Conservation (phyloP, 225 moss, liverwort and hornwort genomes). For the Pleurozium schreberi region DNA sequence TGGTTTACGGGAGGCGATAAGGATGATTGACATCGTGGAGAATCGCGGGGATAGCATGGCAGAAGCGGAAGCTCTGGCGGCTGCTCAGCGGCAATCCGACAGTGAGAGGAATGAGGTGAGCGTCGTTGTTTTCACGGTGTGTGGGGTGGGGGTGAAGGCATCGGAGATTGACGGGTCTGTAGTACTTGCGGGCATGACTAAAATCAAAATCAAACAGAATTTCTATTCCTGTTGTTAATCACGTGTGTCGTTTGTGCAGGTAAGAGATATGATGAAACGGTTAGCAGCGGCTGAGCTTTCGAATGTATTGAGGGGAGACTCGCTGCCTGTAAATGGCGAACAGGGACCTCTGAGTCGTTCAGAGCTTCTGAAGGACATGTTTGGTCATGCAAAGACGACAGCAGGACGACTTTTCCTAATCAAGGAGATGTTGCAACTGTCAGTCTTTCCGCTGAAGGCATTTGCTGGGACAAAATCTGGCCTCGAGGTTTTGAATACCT, state of each 20-base stretch:
- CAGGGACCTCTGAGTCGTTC: constrained; percentile 40
- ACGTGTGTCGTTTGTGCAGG: constrained; percentile 8
- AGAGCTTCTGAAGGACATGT: constrained; percentile 62
- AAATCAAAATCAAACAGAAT: not conserved
- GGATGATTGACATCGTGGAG: constrained; percentile 57
- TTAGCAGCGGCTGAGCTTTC: constrained; percentile 57
- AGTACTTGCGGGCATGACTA: not conserved
- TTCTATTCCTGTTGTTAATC: not conserved
- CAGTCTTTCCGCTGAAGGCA: constrained; percentile 36
- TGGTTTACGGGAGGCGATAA: constrained; percentile 54
- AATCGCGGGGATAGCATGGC: constrained; percentile 64
- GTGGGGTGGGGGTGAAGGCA: not conserved
- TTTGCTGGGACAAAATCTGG: constrained; percentile 60
- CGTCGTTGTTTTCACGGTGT: not conserved
- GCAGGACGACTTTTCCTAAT: constrained; percentile 54
- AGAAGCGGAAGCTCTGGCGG: constrained; percentile 53
- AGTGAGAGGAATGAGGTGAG: constrained; percentile 56
- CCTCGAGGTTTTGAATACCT: constrained; percentile 44
- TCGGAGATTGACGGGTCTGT: not conserved
- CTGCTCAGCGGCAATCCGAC: constrained; percentile 57
- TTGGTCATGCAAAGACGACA: constrained; percentile 51
- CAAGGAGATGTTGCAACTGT: constrained; percentile 59
- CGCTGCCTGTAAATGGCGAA: constrained; percentile 3
- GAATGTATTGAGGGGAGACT: constrained; percentile 39
- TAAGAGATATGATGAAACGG: constrained; percentile 59